These are phyloP conservation scores for Hyphopichia pseudoburtonii DNA, from an alignment of 1,139 yeast species.

Conservation along the genomic window DNA sequence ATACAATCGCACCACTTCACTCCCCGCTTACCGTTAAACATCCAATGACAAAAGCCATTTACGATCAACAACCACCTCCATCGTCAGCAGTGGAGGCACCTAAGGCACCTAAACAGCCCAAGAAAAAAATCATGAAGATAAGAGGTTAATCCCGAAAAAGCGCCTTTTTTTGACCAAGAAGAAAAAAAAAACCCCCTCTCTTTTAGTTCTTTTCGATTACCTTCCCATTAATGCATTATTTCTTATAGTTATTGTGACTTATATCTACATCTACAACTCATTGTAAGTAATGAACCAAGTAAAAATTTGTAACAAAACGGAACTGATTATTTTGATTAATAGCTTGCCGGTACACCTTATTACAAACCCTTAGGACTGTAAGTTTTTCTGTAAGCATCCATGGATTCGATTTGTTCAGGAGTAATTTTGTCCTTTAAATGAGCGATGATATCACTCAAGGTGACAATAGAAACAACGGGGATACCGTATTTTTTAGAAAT, in stretches of 20 bases:
- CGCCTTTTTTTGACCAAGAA: too few species aligned
- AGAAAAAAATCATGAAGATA: slow-evolving; percentile 52
- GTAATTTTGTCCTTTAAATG: slow-evolving; percentile 58
- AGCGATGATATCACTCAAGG: slow-evolving; percentile 69
- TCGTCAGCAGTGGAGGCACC: slow-evolving; percentile 28
- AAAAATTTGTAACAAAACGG: too few species aligned
- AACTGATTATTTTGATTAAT: not conserved
- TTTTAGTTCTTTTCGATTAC: not conserved
- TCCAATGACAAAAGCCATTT: slow-evolving; percentile 75
- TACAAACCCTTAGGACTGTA: slow-evolving; percentile 40
- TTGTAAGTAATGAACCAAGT: not conserved
- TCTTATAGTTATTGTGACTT: too few species aligned
- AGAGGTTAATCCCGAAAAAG: slow-evolving; percentile 36
- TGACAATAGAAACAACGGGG: slow-evolving; percentile 82
- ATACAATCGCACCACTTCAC: slow-evolving; percentile 81
- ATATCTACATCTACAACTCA: too few species aligned
- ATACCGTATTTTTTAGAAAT: slow-evolving; percentile 71
- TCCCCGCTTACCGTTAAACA: slow-evolving; percentile 79
- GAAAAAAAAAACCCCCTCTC: too few species aligned
- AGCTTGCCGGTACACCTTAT: slow-evolving; percentile 4
- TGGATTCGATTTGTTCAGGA: slow-evolving; percentile 51
- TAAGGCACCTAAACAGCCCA: slow-evolving; percentile 49
- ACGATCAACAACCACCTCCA: slow-evolving; percentile 52
- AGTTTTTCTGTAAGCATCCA: slow-evolving; percentile 58
- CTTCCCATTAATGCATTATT: slow-evolving; percentile 1